Evolutionary conservation across 2,329 filamentous ascomycete genomes (phyloP).

Genomic region (Neophaeococcomyces mojaviensis): DNA sequence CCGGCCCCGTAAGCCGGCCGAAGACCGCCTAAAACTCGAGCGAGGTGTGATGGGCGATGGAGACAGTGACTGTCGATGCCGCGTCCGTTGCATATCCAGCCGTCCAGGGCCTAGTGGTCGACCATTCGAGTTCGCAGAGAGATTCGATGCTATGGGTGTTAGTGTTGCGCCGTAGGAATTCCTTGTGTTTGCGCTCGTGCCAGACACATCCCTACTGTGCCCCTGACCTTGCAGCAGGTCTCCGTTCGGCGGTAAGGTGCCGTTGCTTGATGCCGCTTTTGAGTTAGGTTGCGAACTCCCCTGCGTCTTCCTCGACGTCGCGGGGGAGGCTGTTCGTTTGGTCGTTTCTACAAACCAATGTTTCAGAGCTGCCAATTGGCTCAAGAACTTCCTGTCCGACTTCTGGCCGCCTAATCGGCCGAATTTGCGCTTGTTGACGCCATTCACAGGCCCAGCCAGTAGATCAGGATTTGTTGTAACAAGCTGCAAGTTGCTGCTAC

Average conservation of each 20-base stretch:
- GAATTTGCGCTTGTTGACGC: conserved; percentile 45
- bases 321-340: conserved; percentile 54
- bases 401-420: conserved; percentile 13
- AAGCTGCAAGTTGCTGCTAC: conserved; percentile 79
- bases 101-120: conserved; percentile 11
- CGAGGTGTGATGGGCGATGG: conserved; percentile 83
- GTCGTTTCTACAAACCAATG: conserved; percentile 65
- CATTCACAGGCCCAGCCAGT: conserved; percentile 43
- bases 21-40: conserved; percentile 75
- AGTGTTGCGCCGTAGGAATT: conserved; percentile 18
- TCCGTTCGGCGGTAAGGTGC: neutral
- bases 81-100: conserved; percentile 22
- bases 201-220: conserved; percentile 8
- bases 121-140: conserved; percentile 9
- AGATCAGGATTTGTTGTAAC: conserved; percentile 64
- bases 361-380: conserved; percentile 60
- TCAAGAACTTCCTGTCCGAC: conserved; percentile 35
- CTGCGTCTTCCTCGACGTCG: conserved; percentile 25
- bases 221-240: neutral
- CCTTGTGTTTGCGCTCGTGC: conserved; percentile 16
- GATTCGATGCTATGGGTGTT: conserved; percentile 13
- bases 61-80: conserved; percentile 66
- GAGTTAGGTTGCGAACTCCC: neutral
- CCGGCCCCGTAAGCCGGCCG: conserved; percentile 73
- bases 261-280: neutral